phyloP scores from a whole-genome alignment of 768 basidiomycete genomes.

The Rhodotorula kratochvilovae region DNA sequence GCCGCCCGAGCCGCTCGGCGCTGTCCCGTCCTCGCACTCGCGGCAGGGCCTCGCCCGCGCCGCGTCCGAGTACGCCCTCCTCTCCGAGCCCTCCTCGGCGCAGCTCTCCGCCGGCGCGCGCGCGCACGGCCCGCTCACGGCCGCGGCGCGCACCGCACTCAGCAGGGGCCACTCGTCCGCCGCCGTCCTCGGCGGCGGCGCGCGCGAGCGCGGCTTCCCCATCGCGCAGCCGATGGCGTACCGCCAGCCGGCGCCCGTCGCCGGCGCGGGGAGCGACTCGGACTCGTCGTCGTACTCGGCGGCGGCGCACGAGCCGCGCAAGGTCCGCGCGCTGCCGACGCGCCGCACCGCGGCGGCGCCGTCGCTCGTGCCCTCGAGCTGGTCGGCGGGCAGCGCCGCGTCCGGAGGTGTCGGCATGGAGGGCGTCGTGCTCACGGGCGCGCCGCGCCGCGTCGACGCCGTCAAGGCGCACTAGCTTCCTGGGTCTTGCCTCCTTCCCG shows the following conservation, averaged over 20 bases:
- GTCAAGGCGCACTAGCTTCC: conserved; percentile 1
- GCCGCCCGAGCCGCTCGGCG: not conserved
- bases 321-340: conserved; percentile 9
- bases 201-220: conserved; percentile 4
- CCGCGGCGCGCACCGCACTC: not conserved
- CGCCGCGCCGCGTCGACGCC: not conserved
- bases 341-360: not conserved
- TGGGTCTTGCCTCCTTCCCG: no score
- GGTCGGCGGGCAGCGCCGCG: not conserved
- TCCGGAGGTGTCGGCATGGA: not conserved
- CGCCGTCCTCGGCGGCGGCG: conserved; percentile 6
- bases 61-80: conserved; percentile 13
- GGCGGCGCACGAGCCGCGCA: not conserved
- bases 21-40: not conserved
- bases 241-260: not conserved
- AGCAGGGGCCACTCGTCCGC: conserved; percentile 5
- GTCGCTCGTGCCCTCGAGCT: not conserved
- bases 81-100: not conserved
- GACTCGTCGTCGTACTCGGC: not conserved
- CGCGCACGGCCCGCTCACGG: not conserved
- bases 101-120: conserved; percentile 1
- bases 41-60: conserved; percentile 13
- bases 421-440: not conserved
- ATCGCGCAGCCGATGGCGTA: not conserved
- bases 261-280: not conserved